Conservation (phyloP, 345 rosid genomes). For the Dovyalis caffra region DNA sequence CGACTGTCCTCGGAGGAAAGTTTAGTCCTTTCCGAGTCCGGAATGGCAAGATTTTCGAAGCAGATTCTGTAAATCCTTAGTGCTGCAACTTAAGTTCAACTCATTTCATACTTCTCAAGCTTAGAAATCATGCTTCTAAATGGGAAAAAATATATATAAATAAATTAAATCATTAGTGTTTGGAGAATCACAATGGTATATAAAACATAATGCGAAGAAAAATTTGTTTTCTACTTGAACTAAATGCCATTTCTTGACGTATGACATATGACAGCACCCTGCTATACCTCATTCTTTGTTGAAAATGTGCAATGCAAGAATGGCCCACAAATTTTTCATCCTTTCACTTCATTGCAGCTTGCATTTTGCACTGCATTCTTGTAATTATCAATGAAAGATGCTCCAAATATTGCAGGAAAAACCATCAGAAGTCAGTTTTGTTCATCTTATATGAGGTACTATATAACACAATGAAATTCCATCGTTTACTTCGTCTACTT, state of each 20-base stretch:
- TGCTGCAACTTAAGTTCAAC: background rate
- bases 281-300: background rate
- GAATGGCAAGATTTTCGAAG: background rate
- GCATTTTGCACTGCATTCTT: background rate
- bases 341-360: background rate
- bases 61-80: background rate
- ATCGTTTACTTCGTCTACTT: too few species aligned
- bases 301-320: background rate
- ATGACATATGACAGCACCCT: background rate
- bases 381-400: too few species aligned
- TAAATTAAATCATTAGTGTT: background rate
- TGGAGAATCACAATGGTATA: too few species aligned
- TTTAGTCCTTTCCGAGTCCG: background rate
- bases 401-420: background rate
- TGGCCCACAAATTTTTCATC: background rate
- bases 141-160: too few species aligned
- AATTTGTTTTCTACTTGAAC: background rate
- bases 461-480: too few species aligned
- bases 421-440: too few species aligned
- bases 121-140: background rate
- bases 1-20: too few species aligned
- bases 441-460: too few species aligned
- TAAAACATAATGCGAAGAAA: background rate
- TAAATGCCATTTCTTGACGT: background rate
- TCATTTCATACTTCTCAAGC: background rate